A percentile compares a stretch with the other conserved stretches of the same genome.
Conservation (phyloP, 495 filamentous ascomycete genomes). For the Lasiosphaeria miniovina region DNA sequence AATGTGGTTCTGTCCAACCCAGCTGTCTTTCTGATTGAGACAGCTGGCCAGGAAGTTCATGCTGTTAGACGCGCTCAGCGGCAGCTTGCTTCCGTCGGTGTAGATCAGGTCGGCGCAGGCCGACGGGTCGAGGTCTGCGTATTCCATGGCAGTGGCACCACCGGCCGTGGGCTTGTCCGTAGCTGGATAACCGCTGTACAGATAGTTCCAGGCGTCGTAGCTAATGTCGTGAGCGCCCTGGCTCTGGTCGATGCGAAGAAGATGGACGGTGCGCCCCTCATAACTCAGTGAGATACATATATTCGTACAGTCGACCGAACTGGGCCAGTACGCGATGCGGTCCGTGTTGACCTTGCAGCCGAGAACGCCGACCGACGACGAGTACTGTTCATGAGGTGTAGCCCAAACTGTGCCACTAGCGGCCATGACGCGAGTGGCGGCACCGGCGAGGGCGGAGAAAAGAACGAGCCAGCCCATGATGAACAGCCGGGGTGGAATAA, state of each 20-base stretch:
- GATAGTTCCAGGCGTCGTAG: slow-evolving; percentile 53
- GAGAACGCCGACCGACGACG: slow-evolving; percentile 47
- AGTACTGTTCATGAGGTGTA: slow-evolving; percentile 51
- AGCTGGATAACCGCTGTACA: slow-evolving; percentile 43
- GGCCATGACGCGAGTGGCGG: slow-evolving; percentile 25
- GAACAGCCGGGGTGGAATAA: slow-evolving; percentile 5
- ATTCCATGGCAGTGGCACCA: slow-evolving; percentile 43
- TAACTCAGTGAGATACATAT: slow-evolving; percentile 45
- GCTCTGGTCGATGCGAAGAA: slow-evolving; percentile 47
- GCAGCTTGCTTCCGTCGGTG: slow-evolving; percentile 42
- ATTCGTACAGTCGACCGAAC: slow-evolving; percentile 45
- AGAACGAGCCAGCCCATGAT: slow-evolving; percentile 19
- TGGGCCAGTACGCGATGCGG: slow-evolving; percentile 49
- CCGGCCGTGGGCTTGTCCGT: slow-evolving; percentile 42
- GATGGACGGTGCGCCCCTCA: slow-evolving; percentile 38
- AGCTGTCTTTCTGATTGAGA: slow-evolving; percentile 36
- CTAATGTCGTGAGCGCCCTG: slow-evolving; percentile 47
- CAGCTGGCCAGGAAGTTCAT: slow-evolving; percentile 49
- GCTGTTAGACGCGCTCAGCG: slow-evolving; percentile 49
- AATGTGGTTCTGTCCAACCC: slow-evolving; percentile 42
- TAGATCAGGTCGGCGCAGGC: slow-evolving; percentile 39
- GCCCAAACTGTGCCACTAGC: slow-evolving; percentile 41
- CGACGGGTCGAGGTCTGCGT: slow-evolving; percentile 34
- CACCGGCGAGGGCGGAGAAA: slow-evolving; percentile 16
- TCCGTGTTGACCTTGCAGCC: slow-evolving; percentile 50